Evolutionary conservation across 768 basidiomycete genomes (phyloP).

Genomic region (Pleurotus tuber-regium): DNA sequence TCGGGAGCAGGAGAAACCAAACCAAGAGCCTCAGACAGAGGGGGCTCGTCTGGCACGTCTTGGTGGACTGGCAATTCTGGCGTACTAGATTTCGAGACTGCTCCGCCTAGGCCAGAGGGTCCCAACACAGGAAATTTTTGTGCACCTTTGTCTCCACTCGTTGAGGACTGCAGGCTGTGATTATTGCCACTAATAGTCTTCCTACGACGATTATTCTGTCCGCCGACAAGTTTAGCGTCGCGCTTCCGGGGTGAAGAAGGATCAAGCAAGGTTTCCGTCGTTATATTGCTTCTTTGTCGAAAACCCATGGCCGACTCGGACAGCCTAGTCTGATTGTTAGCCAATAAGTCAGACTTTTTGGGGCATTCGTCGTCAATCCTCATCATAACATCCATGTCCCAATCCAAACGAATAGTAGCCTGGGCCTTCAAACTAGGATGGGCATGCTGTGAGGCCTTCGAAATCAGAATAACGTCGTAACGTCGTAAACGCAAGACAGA

Average conservation of each 20-base stretch:
- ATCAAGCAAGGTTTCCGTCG: background rate
- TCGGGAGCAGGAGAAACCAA: background rate
- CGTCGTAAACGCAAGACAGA: constrained; percentile 52
- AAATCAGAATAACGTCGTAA: constrained; percentile 52
- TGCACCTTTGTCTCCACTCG: background rate
- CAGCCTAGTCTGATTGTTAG: too few species aligned
- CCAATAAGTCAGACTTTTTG: too few species aligned
- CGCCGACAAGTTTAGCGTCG: background rate
- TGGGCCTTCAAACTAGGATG: constrained; percentile 51
- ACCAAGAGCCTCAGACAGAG: background rate
- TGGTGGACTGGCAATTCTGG: background rate
- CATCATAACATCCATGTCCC: constrained; percentile 38
- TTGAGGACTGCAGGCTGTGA: background rate
- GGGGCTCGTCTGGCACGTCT: background rate
- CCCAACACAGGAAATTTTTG: background rate
- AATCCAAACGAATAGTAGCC: constrained; percentile 52
- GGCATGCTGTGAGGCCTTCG: constrained; percentile 28
- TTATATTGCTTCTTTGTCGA: background rate
- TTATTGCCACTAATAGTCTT: background rate
- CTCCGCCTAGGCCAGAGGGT: background rate
- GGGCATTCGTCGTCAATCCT: constrained; percentile 15
- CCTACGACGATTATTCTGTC: background rate
- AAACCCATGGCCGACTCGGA: background rate
- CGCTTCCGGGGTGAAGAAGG: background rate
- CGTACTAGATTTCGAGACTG: background rate